Percentiles rank a stretch among this genome's conserved stretches.
phyloP scores from a whole-genome alignment of 2,329 filamentous ascomycete species.

The Epichloe typhina region DNA sequence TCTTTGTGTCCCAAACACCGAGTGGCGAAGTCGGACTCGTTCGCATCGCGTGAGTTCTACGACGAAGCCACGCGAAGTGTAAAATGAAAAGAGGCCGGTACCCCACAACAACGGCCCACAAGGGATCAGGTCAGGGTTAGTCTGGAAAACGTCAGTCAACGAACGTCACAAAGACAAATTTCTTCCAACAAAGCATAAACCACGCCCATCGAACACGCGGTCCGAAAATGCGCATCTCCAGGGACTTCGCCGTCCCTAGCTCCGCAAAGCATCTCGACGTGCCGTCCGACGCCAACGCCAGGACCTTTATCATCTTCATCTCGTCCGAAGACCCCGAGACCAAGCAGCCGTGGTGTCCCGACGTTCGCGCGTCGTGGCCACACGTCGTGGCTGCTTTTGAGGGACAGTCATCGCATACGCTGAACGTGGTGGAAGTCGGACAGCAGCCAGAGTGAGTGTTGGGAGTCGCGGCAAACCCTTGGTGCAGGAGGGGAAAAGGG shows the following conservation, averaged over 20 bases:
- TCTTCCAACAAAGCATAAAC: not conserved
- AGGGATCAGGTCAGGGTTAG: no score
- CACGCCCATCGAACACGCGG: no score
- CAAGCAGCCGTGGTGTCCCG: slow-evolving; percentile 25
- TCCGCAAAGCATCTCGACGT: slow-evolving; percentile 3
- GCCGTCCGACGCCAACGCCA: not conserved
- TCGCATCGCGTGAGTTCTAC: no score
- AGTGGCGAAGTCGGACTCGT: no score
- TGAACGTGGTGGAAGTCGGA: slow-evolving; percentile 22
- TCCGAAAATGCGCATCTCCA: slow-evolving; percentile 5
- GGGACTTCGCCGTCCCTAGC: not conserved
- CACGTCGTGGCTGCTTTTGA: slow-evolving; percentile 19
- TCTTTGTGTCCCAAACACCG: no score
- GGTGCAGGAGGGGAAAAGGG: not conserved
- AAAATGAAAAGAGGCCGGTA: no score
- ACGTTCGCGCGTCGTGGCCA: slow-evolving; percentile 23
- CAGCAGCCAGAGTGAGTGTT: slow-evolving; percentile 20
- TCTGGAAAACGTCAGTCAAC: not conserved
- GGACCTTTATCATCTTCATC: slow-evolving; percentile 22
- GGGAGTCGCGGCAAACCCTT: not conserved
- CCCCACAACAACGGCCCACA: no score
- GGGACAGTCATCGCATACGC: slow-evolving; percentile 9
- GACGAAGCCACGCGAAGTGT: no score
- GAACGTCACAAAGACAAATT: not conserved
- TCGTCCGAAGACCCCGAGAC: slow-evolving; percentile 22